phyloP scores from a whole-genome alignment of 2,329 filamentous ascomycete genomes.

The Neonectria faginata region DNA sequence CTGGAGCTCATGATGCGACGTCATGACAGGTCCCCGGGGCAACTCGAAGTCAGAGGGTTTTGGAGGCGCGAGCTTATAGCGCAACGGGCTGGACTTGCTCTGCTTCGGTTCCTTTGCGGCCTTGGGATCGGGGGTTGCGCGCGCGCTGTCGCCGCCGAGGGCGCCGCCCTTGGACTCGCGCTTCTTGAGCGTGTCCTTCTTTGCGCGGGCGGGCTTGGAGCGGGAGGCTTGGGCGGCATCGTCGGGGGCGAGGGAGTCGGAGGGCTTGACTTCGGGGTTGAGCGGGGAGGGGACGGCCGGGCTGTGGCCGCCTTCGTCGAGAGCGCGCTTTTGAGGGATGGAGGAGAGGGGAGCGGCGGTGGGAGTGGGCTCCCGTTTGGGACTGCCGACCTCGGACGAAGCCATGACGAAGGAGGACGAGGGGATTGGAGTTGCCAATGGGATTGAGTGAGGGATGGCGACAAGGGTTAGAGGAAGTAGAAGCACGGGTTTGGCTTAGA shows the following conservation, averaged over 20 bases:
- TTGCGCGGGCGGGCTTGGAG: constrained; percentile 60
- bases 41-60: constrained; percentile 71
- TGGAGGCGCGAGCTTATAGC: constrained; percentile 74
- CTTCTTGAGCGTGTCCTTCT: constrained; percentile 77
- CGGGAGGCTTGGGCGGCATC: constrained; percentile 56
- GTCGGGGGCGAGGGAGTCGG: constrained; percentile 55
- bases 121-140: constrained; percentile 70
- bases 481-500: constrained; percentile 1
- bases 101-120: constrained; percentile 52
- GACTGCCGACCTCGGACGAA: constrained; percentile 50
- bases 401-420: constrained; percentile 46
- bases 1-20: constrained; percentile 65
- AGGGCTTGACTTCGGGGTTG: constrained; percentile 70
- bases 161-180: constrained; percentile 69
- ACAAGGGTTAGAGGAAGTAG: background rate
- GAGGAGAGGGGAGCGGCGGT: constrained; percentile 56
- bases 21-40: constrained; percentile 68
- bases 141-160: constrained; percentile 59
- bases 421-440: constrained; percentile 8
- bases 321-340: constrained; percentile 72
- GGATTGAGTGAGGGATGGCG: constrained; percentile 2
- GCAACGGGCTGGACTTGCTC: constrained; percentile 63
- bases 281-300: constrained; percentile 80
- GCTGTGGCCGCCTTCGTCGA: constrained; percentile 77
- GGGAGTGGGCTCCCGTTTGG: constrained; percentile 57